Base-by-base conservation (phyloP, 2,329 filamentous ascomycete genomes). In the Torrubiella hemipterigena region DNA sequence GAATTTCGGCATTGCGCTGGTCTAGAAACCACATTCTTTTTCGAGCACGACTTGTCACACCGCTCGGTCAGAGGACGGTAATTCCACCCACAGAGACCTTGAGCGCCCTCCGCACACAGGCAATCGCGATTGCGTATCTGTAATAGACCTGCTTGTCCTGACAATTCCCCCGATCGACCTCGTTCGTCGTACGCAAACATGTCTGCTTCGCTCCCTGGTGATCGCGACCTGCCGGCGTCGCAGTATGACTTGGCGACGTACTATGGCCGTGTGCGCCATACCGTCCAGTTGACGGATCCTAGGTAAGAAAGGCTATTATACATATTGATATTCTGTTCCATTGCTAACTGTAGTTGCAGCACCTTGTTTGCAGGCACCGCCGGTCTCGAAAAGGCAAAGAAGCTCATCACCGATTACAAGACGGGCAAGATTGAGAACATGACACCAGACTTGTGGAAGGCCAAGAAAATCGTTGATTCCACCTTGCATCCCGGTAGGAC, bases 391-490 rank as follows among this genome's bases (percentile, higher is more conserved):
- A 64, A 81, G 62, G 86, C 91, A 36, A 96, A 95, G 63, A 59
- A 65, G 38, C 65, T 93, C 45, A 69, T 98, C 38, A 69, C 80
- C 10, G 69, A 77, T 24, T 98, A 95, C 64, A 96, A 95, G 67
- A 76, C 77, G 48, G 87, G 86, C 43, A 74, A 82, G 56, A 64
- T 83, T 38, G 61, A 69, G 44, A 61, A 73, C 32, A 94, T 96
- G 85, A 93, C 79, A 13, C 79, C 84, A 2, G 83, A 94, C 47
- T 62, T 98, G 46, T 98, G 91, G 91, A 66, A 73, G 40, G 91
- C 91, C 27, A 98, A 98, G 72, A 95, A 95, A 68, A 77, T 94
- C 42, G 83, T 96, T 34, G 91, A 98, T 58, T 89, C 91, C 38
- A 98, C 91, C 11, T 61, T 98, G 42, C 91, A 98, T 55, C 91